Percentiles rank a stretch among this genome's conserved stretches.
phyloP scores from a whole-genome alignment of 345 rosid species.

The Pistacia integerrima region DNA sequence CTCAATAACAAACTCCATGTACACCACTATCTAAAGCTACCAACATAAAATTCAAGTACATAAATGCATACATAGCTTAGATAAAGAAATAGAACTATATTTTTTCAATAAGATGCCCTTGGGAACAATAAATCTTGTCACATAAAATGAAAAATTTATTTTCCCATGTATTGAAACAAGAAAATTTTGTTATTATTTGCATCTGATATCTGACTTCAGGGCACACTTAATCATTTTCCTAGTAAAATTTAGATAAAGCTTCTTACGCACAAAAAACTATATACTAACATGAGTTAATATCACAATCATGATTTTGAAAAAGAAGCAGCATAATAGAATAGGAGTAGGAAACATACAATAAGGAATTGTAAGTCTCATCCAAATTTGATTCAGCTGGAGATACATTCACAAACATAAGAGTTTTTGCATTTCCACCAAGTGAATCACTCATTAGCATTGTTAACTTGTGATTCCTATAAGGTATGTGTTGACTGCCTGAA shows the following conservation, averaged over 20 bases:
- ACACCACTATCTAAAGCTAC: not conserved
- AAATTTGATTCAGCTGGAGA: conserved; percentile 90
- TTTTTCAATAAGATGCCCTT: too few species aligned
- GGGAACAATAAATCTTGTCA: too few species aligned
- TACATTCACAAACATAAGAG: conserved; percentile 91
- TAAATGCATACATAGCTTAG: not conserved
- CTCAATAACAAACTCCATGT: not conserved
- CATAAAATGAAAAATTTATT: too few species aligned
- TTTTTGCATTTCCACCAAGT: conserved; percentile 97
- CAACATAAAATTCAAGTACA: not conserved
- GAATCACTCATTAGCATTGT: conserved; percentile 99
- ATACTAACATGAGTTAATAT: not conserved
- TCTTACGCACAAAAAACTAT: not conserved
- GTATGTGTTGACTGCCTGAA: conserved; percentile 81
- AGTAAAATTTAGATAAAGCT: not conserved
- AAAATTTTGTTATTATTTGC: too few species aligned
- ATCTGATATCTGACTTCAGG: too few species aligned
- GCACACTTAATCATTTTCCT: too few species aligned
- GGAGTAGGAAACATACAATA: conserved; percentile 50
- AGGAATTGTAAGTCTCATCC: conserved; percentile 90
- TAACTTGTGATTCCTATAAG: conserved; percentile 91
- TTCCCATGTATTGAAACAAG: too few species aligned
- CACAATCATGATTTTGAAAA: not conserved
- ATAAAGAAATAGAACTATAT: not conserved
- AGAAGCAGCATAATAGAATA: not conserved